phyloP scores from a whole-genome alignment of 148 eudicot genomes.

The Silene latifolia region DNA sequence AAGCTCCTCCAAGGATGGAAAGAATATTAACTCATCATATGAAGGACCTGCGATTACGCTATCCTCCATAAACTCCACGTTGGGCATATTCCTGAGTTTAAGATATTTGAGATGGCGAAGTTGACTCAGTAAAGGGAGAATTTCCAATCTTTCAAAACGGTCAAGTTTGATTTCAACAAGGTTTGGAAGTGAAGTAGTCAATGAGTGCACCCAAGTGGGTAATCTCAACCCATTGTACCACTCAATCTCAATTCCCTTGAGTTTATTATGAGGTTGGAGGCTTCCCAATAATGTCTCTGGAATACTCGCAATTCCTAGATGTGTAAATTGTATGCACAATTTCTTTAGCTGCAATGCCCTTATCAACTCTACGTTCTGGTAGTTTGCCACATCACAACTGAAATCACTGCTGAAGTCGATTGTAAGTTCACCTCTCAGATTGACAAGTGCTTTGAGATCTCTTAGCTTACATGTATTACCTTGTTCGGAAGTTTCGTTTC shows the following conservation, averaged over 20 bases:
- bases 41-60: neutral
- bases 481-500: neutral
- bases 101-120: neutral
- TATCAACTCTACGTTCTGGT: neutral
- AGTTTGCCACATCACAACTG: neutral
- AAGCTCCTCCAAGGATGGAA: constrained; percentile 3
- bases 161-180: neutral
- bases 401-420: neutral
- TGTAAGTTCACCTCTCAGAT: constrained; percentile 1
- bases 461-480: neutral
- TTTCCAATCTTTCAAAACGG: neutral
- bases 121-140: constrained; percentile 13
- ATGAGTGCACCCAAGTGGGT: neutral
- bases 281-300: neutral
- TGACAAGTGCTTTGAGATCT: neutral
- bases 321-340: neutral
- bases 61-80: constrained; percentile 13
- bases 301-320: too few species aligned
- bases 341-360: neutral
- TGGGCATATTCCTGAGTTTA: neutral
- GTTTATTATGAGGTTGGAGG: constrained; percentile 3
- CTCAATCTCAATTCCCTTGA: neutral
- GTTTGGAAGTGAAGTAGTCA: constrained; percentile 8
- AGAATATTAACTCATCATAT: neutral
- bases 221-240: neutral